These are phyloP conservation scores for Schizonepeta tenuifolia DNA, from an alignment of 257 asterid species.

Conservation along the genomic window DNA sequence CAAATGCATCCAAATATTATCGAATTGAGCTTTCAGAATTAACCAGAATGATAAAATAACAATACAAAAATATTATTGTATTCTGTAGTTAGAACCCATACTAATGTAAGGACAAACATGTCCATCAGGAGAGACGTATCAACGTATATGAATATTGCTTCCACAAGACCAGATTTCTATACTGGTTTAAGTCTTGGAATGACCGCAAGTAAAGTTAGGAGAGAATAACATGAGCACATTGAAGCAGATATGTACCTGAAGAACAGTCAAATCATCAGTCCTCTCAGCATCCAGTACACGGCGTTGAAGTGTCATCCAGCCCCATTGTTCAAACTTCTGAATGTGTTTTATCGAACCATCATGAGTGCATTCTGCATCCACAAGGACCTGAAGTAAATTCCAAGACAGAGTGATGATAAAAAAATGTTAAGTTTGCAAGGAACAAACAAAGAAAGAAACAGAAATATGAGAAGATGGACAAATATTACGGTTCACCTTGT, in stretches of 20 bases:
- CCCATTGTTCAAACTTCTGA: slow-evolving; percentile 96
- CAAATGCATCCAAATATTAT: not conserved
- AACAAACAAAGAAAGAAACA: slow-evolving; percentile 4
- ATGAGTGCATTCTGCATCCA: slow-evolving; percentile 98
- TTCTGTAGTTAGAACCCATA: not conserved
- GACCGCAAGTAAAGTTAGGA: not conserved
- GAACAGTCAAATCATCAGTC: slow-evolving; percentile 69
- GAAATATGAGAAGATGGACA: slow-evolving; percentile 2
- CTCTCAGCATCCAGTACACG: slow-evolving; percentile 94
- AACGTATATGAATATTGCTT: not conserved
- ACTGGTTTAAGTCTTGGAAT: not conserved
- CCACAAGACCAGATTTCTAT: not conserved
- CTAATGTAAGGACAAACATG: not conserved
- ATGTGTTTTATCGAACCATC: slow-evolving; percentile 92
- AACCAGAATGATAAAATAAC: not conserved
- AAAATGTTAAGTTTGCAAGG: not conserved
- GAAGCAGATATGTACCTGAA: slow-evolving; percentile 61
- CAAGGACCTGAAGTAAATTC: slow-evolving; percentile 70
- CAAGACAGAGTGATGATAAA: slow-evolving; percentile 19
- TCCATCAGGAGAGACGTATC: not conserved
- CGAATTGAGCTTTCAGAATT: not conserved
- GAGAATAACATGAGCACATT: slow-evolving; percentile 8
- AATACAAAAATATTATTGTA: not conserved
- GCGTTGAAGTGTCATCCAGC: slow-evolving; percentile 89
- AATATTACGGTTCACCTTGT: slow-evolving; percentile 53